These are phyloP conservation scores for Melocanna baccifera DNA, from an alignment of 176 grass and related monocot species.

Conservation along the genomic window DNA sequence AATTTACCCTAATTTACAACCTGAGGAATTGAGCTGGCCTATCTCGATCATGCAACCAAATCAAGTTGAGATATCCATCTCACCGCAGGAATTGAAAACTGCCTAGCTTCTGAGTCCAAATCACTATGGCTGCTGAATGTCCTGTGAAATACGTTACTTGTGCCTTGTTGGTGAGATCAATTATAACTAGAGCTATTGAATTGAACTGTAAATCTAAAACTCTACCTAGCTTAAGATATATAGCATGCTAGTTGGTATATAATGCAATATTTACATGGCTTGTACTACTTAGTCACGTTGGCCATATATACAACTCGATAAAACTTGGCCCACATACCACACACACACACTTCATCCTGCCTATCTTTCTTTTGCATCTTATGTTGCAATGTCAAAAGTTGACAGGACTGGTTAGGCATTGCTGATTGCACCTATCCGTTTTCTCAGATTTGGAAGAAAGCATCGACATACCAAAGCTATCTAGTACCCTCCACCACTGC, in stretches of 20 bases:
- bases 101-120: neutral
- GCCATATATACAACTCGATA: neutral
- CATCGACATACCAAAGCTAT: neutral
- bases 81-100: slow-evolving; percentile 23
- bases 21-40: neutral
- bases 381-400: neutral
- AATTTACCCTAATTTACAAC: neutral
- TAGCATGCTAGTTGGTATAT: neutral
- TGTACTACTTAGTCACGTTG: neutral
- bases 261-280: neutral
- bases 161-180: neutral
- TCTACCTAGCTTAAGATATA: neutral
- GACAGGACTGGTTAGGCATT: neutral
- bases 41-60: neutral
- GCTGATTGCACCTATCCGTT: neutral
- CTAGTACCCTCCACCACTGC: neutral
- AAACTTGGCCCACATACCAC: neutral
- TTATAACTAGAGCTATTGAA: neutral
- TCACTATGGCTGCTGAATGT: slow-evolving; percentile 1
- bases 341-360: neutral
- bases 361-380: neutral
- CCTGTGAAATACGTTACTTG: neutral
- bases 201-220: neutral
- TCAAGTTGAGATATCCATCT: slow-evolving; percentile 12
- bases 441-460: neutral